These are phyloP conservation scores for Cercospora sesami DNA, from an alignment of 2,329 filamentous ascomycete species.

Conservation along the genomic window DNA sequence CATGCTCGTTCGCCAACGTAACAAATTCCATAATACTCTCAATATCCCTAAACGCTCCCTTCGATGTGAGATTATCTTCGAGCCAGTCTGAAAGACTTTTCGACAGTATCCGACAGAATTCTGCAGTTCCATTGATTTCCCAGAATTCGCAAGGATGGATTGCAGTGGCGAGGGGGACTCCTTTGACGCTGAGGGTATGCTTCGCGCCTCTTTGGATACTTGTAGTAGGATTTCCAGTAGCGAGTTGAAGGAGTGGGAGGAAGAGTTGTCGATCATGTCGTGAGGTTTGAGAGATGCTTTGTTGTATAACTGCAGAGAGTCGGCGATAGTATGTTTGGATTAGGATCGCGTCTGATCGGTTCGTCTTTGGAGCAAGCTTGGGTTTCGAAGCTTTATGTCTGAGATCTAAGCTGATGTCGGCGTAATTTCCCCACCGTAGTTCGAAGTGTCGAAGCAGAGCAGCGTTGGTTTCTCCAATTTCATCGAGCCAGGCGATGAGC, in stretches of 20 bases:
- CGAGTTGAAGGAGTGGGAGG: background rate
- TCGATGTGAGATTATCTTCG: background rate
- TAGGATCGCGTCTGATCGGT: background rate
- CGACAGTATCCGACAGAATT: slow-evolving; percentile 20
- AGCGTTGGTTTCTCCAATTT: slow-evolving; percentile 17
- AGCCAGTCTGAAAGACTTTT: slow-evolving; percentile 14
- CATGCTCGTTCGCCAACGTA: slow-evolving; percentile 18
- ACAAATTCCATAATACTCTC: slow-evolving; percentile 18
- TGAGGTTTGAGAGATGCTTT: background rate
- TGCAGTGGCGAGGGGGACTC: slow-evolving; percentile 8
- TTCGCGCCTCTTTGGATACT: background rate
- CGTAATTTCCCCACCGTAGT: slow-evolving; percentile 25
- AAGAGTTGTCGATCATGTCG: background rate
- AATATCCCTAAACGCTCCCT: background rate
- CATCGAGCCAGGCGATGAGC: slow-evolving; percentile 20
- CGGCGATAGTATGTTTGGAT: slow-evolving; percentile 3
- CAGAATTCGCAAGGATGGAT: slow-evolving; percentile 17
- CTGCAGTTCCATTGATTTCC: slow-evolving; percentile 19
- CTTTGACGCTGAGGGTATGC: slow-evolving; percentile 17
- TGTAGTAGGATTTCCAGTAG: slow-evolving; percentile 1
- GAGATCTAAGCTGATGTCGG: slow-evolving; percentile 25
- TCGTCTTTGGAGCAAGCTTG: background rate
- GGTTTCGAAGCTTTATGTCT: background rate
- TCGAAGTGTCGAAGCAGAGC: slow-evolving; percentile 20
- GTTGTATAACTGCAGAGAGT: background rate